Percentiles rank a stretch among this genome's conserved stretches.
Conservation (phyloP, 768 basidiomycete genomes). For the Phlebiopsis gigantea region DNA sequence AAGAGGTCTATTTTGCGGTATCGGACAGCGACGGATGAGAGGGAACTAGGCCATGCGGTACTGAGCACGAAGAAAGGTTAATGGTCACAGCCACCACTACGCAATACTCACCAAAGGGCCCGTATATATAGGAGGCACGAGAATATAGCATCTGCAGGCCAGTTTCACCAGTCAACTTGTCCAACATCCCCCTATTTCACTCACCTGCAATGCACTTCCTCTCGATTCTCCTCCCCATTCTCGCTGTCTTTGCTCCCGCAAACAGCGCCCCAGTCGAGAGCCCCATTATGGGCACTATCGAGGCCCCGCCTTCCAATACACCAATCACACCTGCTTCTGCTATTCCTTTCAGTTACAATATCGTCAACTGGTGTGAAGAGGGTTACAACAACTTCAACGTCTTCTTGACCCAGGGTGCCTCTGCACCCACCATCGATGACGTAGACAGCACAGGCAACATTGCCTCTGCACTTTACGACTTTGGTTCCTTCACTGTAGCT, state of each 20-base stretch:
- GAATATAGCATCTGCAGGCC: neutral
- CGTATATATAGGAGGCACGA: neutral
- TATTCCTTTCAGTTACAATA: constrained; percentile 8
- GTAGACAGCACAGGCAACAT: constrained; percentile 8
- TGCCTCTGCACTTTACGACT: neutral
- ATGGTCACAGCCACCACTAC: neutral
- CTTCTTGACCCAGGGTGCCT: constrained; percentile 7
- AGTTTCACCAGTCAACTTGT: neutral
- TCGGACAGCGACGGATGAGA: neutral
- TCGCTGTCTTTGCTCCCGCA: constrained; percentile 6
- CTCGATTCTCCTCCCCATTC: neutral
- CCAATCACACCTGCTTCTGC: neutral
- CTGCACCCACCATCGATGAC: constrained; percentile 9
- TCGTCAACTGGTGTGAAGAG: constrained; percentile 14
- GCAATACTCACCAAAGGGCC: neutral
- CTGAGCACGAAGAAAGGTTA: neutral
- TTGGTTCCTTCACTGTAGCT: constrained; percentile 8
- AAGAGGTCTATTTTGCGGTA: too few species aligned
- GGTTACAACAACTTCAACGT: constrained; percentile 13
- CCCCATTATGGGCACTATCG: constrained; percentile 13
- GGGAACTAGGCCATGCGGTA: neutral
- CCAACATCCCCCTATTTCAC: neutral
- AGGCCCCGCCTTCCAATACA: neutral
- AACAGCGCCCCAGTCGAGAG: constrained; percentile 8
- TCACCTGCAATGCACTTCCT: constrained; percentile 8